phyloP scores from a whole-genome alignment of 2,329 filamentous ascomycete species.

The Arthrobotrys sphaeroides region DNA sequence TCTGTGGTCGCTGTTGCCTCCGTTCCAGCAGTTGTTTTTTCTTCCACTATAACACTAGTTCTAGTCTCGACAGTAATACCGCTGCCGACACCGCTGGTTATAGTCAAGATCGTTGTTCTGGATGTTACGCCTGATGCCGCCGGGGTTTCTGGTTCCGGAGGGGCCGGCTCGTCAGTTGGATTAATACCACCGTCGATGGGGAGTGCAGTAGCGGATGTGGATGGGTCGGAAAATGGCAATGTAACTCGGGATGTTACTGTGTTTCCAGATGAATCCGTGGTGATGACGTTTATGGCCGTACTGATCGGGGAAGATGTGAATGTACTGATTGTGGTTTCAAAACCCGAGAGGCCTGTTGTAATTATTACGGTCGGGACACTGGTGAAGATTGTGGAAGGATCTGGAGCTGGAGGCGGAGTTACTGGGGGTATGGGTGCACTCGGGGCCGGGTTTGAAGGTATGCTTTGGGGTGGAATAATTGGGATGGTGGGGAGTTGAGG shows the following conservation, averaged over 20 bases:
- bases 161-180: not conserved
- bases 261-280: slow-evolving; percentile 34
- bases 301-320: slow-evolving; percentile 20
- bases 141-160: not conserved
- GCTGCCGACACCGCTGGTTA: slow-evolving; percentile 26
- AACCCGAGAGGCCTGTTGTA: slow-evolving; percentile 19
- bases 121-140: not conserved
- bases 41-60: slow-evolving; percentile 21
- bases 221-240: slow-evolving; percentile 24
- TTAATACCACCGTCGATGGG: not conserved
- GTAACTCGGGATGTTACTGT: slow-evolving; percentile 33
- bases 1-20: not conserved
- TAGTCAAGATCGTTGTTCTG: slow-evolving; percentile 27
- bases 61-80: slow-evolving; percentile 13
- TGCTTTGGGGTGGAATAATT: not conserved
- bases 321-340: slow-evolving; percentile 26
- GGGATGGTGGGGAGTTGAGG: not conserved
- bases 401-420: slow-evolving; percentile 22
- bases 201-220: not conserved
- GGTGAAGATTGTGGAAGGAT: slow-evolving; percentile 13
- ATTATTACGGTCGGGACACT: slow-evolving; percentile 19
- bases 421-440: not conserved
- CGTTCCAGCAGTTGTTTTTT: not conserved
- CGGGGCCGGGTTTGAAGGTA: not conserved
- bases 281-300: slow-evolving; percentile 29